Evolutionary conservation across 2,329 filamentous ascomycete genomes (phyloP).

Genomic region (Trichoderma atrobrunneum): DNA sequence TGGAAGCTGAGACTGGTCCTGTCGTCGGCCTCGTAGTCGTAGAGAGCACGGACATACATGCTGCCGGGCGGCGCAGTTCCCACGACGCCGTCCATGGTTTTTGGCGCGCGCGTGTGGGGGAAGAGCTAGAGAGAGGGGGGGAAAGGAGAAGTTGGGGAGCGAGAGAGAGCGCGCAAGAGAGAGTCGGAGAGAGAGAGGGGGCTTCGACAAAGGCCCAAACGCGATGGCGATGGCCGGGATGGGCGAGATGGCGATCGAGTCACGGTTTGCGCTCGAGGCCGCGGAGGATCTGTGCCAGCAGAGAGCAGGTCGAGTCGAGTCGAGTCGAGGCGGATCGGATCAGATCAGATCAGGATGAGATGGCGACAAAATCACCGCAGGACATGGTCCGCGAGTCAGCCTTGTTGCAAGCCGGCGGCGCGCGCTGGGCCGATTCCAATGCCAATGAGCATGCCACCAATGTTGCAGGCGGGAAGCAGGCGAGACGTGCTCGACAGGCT

Average conservation of each 20-base stretch:
- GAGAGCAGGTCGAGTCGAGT: slow-evolving; percentile 25
- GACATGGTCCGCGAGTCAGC: slow-evolving; percentile 35
- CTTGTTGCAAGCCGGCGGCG: slow-evolving; percentile 30
- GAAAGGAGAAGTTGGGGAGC: neutral
- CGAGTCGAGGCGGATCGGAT: too few species aligned
- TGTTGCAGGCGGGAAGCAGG: neutral
- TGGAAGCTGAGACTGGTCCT: slow-evolving; percentile 95
- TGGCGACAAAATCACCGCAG: slow-evolving; percentile 34
- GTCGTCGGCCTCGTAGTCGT: slow-evolving; percentile 98
- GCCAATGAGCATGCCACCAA: slow-evolving; percentile 25
- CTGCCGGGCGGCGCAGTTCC: slow-evolving; percentile 60
- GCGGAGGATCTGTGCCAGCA: slow-evolving; percentile 33
- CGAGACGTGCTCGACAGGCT: neutral
- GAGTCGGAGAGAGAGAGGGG: neutral
- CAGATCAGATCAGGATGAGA: slow-evolving; percentile 23
- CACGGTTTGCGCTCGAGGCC: slow-evolving; percentile 30
- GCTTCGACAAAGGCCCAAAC: neutral
- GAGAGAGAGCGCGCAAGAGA: slow-evolving; percentile 19
- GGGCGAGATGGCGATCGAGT: slow-evolving; percentile 5
- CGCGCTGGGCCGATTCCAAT: slow-evolving; percentile 19
- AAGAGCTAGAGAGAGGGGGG: slow-evolving; percentile 24
- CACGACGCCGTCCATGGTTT: slow-evolving; percentile 59
- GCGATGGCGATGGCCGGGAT: neutral
- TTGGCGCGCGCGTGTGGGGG: slow-evolving; percentile 17
- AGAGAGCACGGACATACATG: slow-evolving; percentile 92